phyloP scores from a whole-genome alignment of 2,329 filamentous ascomycete species.

The Elsinoe arachidis region DNA sequence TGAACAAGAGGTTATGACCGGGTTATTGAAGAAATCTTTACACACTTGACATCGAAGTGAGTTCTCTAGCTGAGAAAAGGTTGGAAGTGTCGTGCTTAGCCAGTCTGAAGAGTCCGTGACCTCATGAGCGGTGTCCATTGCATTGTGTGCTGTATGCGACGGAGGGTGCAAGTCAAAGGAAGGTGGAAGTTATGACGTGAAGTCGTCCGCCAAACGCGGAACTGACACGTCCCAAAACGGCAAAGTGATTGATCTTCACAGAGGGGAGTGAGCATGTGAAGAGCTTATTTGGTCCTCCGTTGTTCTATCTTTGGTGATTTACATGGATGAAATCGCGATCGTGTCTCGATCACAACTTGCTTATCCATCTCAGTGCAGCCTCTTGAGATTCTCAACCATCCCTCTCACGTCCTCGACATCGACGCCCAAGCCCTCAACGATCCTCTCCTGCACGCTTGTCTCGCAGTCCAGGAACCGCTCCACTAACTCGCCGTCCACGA shows the following conservation, averaged over 20 bases:
- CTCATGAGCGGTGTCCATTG: conserved; percentile 3
- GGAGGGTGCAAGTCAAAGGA: not conserved
- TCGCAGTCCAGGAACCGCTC: conserved; percentile 72
- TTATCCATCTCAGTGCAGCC: conserved; percentile 35
- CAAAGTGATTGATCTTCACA: conserved; percentile 1
- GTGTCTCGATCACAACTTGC: not conserved
- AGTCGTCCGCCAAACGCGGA: not conserved
- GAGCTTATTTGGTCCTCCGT: no score
- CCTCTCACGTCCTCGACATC: conserved; percentile 50
- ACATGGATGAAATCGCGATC: no score
- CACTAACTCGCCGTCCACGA: conserved; percentile 86
- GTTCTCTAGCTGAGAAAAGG: conserved; percentile 65
- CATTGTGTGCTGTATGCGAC: not conserved
- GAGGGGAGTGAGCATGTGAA: no score
- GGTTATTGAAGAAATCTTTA: conserved; percentile 93
- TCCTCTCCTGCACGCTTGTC: conserved; percentile 48
- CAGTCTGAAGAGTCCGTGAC: conserved; percentile 78
- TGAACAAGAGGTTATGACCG: conserved; percentile 87
- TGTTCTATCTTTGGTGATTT: no score
- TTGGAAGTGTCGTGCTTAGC: conserved; percentile 59
- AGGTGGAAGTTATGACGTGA: not conserved
- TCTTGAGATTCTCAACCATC: conserved; percentile 49
- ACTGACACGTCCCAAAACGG: conserved; percentile 8
- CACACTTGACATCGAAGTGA: conserved; percentile 91
- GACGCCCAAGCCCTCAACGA: conserved; percentile 45